Evolutionary conservation across 2,329 filamentous ascomycete species (phyloP).

Genomic region (Pseudogymnoascus sp.): DNA sequence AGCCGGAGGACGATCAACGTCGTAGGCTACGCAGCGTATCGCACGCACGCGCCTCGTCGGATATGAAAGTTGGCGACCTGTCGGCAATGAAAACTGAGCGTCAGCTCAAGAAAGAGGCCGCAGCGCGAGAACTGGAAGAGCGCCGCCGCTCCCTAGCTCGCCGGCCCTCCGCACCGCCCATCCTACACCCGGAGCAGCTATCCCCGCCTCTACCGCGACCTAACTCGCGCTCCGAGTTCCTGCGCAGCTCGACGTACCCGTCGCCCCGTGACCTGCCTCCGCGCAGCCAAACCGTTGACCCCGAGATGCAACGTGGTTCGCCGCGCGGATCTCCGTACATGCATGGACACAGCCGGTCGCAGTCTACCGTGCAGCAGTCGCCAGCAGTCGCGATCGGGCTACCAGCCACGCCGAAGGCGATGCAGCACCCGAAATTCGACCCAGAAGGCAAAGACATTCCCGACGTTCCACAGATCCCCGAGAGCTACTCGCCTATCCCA

Average conservation of each 20-base stretch:
- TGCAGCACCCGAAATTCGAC: constrained; percentile 70
- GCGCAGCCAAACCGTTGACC: constrained; percentile 55
- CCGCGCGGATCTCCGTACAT: constrained; percentile 19
- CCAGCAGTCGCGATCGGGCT: constrained; percentile 57
- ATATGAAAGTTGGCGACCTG: constrained; percentile 46
- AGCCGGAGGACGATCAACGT: constrained; percentile 17
- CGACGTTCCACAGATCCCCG: constrained; percentile 46
- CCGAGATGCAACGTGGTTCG: constrained; percentile 22
- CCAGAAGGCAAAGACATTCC: constrained; percentile 48
- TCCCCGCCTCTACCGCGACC: constrained; percentile 23
- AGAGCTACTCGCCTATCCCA: constrained; percentile 30
- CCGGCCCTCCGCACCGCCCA: constrained; percentile 69
- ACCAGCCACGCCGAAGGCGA: constrained; percentile 85
- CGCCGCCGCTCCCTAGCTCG: constrained; percentile 75
- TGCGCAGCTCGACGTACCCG: constrained; percentile 17
- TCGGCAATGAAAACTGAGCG: constrained; percentile 51
- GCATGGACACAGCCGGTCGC: constrained; percentile 31
- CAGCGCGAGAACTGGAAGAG: constrained; percentile 80
- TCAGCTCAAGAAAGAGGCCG: constrained; percentile 61
- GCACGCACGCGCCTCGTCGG: constrained; percentile 33
- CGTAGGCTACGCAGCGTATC: constrained; percentile 26
- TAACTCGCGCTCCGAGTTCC: constrained; percentile 18
- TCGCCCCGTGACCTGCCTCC: constrained; percentile 39
- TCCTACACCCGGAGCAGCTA: constrained; percentile 60
- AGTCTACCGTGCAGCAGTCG: constrained; percentile 35